Percentiles rank a stretch among this genome's conserved stretches.
Conservation (phyloP, 352 stramenopile genomes). For the Phytopythium helicoides region DNA sequence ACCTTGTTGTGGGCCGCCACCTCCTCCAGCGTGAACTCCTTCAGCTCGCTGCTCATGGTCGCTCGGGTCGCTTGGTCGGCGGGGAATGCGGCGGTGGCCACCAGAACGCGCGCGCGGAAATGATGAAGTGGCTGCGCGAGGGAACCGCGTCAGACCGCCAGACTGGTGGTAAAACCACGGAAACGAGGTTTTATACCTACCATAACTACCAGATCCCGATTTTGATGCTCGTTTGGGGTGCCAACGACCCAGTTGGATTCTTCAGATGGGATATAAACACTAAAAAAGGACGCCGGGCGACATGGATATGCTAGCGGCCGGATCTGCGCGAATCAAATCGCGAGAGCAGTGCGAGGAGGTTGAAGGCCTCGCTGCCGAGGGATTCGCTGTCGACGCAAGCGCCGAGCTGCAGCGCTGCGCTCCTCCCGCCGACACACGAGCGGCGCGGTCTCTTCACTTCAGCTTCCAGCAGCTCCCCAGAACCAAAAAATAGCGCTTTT, state of each 20-base stretch:
- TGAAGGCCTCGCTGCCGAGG: background rate
- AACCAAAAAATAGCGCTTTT: too few species aligned
- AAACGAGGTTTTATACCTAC: conserved; percentile 1
- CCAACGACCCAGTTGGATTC: too few species aligned
- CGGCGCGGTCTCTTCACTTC: too few species aligned
- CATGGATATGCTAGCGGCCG: conserved; percentile 3
- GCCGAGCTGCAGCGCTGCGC: too few species aligned
- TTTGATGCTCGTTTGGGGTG: too few species aligned
- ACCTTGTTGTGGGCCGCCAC: conserved; percentile 84
- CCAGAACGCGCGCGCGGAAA: conserved; percentile 19
- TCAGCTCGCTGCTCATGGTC: conserved; percentile 28
- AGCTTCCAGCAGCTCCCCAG: too few species aligned
- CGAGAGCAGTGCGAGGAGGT: background rate
- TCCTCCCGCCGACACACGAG: too few species aligned
- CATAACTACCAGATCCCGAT: background rate
- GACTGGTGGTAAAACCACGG: conserved; percentile 2
- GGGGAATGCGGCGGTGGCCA: background rate
- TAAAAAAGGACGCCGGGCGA: background rate
- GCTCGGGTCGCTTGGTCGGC: background rate
- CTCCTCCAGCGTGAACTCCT: conserved; percentile 93
- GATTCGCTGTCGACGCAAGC: background rate
- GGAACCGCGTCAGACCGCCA: conserved; percentile 4
- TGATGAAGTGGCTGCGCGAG: conserved; percentile 26
- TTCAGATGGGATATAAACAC: too few species aligned
- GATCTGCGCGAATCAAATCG: too few species aligned